Evolutionary conservation across 148 eudicot species (phyloP), one percentile per base, ranked within the genome.

Genomic region (Suaeda aralocaspica): DNA sequence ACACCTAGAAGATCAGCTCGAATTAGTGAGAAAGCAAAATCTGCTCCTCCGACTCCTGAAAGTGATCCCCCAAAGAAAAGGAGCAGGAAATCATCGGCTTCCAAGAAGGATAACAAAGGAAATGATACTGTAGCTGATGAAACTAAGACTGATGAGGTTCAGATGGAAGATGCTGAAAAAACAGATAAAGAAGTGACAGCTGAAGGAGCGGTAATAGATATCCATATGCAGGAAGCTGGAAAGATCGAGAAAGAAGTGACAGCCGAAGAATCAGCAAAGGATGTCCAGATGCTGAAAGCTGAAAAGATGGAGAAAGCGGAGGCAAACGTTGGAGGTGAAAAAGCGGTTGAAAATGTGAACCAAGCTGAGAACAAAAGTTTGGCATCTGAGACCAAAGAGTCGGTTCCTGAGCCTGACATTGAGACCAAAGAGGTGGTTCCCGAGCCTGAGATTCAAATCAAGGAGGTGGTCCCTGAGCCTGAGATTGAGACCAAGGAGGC

Each of bases 1-100:
- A 89, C 89, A 25, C 96, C 93, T 53, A 82, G 98, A 81, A 84
- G 98, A 74, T 92, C 98, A 4, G 71, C 96, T 57, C 79, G 98
- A 60, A 86, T 92, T 66, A 92, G 89, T 61, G 88, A 80, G 87
- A 92, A 89, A 77, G 80, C 73, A 46, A 92, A 89, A 80, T 72
- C 79, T 41, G 55, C 76, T 42, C 78, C 85, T 3, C 58, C 85
- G 1, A 51, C 81, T 15, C 78, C 82, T 45, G 89, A 85, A 72
- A 84, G 73, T 62, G 88, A 82, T 67, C 73, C 88, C 56, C 92
- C 89, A 0, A 83, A 80, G 72, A 91, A 91, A 75, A 82, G 76
- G 61, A 70, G 81, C 56, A 77, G 85, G 73, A 82, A 63, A 82
- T 71, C 84, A 6, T 81, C 84, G 25, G 67, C 72, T 66, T 62